Base-by-base conservation (phyloP, 305 asterid species). In the Solanum hybrid region DNA sequence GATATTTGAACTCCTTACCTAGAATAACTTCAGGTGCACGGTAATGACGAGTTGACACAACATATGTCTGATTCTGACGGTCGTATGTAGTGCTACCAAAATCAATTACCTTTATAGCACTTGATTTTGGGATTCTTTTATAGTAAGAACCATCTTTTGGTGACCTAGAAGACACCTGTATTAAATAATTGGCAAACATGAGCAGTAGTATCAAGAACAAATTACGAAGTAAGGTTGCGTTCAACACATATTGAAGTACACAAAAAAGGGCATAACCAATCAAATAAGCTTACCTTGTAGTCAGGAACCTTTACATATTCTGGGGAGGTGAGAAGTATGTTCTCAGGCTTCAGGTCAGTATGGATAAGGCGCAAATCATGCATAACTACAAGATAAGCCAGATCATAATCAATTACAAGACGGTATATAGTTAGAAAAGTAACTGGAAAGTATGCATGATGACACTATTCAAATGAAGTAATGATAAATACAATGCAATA, bases 341-440 rank as follows among this genome's bases (percentile, higher is more conserved):
- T 97, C 93, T 97, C 98, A 26, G 98, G 98, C 94, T 97, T 97
- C 95, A 97, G 90, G 91, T 97, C 99, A 87, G 99, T 97, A 90
- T 96, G 99, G 89, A 97, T 94, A 87, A 96, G 95, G 80, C 89
- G 98, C 94, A 96, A 91, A 92, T 97, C 98, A 93, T 97, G 99
- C 98, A 96, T 97, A 93, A 96, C 98, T 97, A 97, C 93, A 93
- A 82, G 78, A 87, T 7, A 5, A 51, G 13, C 74, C 26, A 34
- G 28, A 51, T n/a, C 42, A 31, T 2, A 22, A 42, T 77, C 39
- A 88, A 14, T 51, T 33, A 51, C 33, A 31, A 29, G 20, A 42
- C 7, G 8, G 36, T 28, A 46, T n/a, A 29, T n/a, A 29, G 7
- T 2, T 26, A 24, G 2, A 4, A 7, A 28, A 42, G 5, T 18